These are phyloP conservation scores for Mytilinidion resinicola DNA, from an alignment of 495 filamentous ascomycete genomes.

Conservation along the genomic window DNA sequence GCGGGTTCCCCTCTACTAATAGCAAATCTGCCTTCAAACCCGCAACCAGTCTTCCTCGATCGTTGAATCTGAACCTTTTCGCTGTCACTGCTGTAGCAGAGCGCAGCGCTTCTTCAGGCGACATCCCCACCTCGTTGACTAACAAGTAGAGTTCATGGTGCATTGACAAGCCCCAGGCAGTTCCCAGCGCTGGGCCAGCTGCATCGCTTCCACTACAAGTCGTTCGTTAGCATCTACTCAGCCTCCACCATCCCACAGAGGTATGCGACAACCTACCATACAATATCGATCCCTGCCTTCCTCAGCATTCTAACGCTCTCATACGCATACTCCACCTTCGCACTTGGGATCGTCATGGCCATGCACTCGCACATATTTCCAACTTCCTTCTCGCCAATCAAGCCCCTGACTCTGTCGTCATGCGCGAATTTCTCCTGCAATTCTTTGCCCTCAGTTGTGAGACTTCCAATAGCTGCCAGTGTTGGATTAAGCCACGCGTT, in stretches of 20 bases:
- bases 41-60: constrained; percentile 30
- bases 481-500: constrained; percentile 36
- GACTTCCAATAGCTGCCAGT: constrained; percentile 27
- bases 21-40: constrained; percentile 34
- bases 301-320: constrained; percentile 34
- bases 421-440: constrained; percentile 32
- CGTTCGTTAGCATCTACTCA: neutral
- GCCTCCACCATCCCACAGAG: no score
- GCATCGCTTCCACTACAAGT: constrained; percentile 32
- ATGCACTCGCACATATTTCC: constrained; percentile 31
- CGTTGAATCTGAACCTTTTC: constrained; percentile 31
- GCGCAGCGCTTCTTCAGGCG: constrained; percentile 30
- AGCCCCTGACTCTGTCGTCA: constrained; percentile 27
- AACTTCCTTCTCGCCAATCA: constrained; percentile 27
- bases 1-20: constrained; percentile 34
- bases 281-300: constrained; percentile 30
- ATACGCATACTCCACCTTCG: constrained; percentile 30
- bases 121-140: constrained; percentile 33
- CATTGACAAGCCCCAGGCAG: constrained; percentile 32
- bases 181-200: constrained; percentile 32
- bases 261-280: constrained; percentile 24
- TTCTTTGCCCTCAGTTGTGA: constrained; percentile 31
- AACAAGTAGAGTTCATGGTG: constrained; percentile 36
- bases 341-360: constrained; percentile 18
- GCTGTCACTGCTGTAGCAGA: constrained; percentile 32